A percentile compares a stretch with the other conserved stretches of the same genome.
These are phyloP conservation scores for Penicillium hordei DNA, from an alignment of 2,329 filamentous ascomycete species.

Conservation along the genomic window DNA sequence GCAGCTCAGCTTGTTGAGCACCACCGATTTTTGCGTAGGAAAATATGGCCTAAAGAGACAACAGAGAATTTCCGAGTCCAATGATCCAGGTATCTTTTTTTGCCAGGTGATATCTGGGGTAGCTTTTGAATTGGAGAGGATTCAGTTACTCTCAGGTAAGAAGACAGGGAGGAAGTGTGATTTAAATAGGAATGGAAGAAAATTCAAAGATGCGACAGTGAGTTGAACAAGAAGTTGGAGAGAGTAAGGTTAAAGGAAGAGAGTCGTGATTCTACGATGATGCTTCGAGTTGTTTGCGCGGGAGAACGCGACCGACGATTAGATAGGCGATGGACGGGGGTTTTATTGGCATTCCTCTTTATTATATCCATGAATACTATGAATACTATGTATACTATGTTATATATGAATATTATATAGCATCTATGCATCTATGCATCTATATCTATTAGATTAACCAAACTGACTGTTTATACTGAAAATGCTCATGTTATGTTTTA, in stretches of 20 bases:
- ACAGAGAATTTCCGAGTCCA: slow-evolving; percentile 8
- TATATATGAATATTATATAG: not conserved
- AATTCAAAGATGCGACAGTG: not conserved
- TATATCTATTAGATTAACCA: not conserved
- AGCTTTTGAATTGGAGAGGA: slow-evolving; percentile 4
- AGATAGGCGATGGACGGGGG: slow-evolving; percentile 13
- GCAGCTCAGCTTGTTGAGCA: slow-evolving; percentile 27
- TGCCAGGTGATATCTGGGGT: slow-evolving; percentile 8
- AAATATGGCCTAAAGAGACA: slow-evolving; percentile 1
- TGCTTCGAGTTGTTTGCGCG: slow-evolving; percentile 30
- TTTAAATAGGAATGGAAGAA: not conserved
- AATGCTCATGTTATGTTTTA: not conserved
- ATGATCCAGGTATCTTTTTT: slow-evolving; percentile 7
- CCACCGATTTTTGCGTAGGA: slow-evolving; percentile 5
- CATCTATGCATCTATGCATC: too few species aligned
- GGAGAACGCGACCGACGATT: slow-evolving; percentile 30
- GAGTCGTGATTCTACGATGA: slow-evolving; percentile 25
- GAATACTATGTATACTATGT: not conserved
- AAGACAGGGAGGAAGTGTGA: not conserved
- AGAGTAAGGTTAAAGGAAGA: slow-evolving; percentile 1
- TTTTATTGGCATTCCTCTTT: not conserved
- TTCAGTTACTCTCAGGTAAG: not conserved
- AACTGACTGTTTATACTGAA: not conserved
- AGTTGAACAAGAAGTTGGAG: not conserved
- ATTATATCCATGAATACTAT: not conserved